Conservation (phyloP, 257 asterid species). For the Marsdenia floribunda region DNA sequence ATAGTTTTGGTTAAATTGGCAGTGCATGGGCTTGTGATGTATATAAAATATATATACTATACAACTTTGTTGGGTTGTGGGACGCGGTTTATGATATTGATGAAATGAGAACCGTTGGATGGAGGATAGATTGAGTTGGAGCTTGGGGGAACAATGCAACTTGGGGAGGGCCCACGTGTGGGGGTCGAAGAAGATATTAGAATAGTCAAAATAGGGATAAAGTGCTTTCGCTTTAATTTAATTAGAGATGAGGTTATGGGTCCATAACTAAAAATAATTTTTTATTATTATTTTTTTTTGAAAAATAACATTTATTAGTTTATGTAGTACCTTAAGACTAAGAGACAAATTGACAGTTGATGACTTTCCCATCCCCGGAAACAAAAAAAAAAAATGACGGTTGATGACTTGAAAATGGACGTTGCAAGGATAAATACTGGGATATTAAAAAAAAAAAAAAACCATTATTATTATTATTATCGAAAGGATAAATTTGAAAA, state of each 20-base stretch:
- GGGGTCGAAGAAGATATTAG: conserved; percentile 3
- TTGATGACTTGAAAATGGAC: too few species aligned
- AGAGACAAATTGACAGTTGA: conserved; percentile 14
- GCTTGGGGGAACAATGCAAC: conserved; percentile 3
- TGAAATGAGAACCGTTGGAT: conserved; percentile 45
- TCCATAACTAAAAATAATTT: too few species aligned
- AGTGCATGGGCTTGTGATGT: conserved; percentile 12
- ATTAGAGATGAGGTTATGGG: background rate
- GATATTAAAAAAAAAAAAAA: too few species aligned
- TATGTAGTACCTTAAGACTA: background rate
- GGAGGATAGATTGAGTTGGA: background rate
- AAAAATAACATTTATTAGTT: background rate
- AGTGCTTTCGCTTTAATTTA: background rate
- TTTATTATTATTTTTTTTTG: too few species aligned
- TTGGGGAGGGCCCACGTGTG: conserved; percentile 6
- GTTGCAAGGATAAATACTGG: too few species aligned
- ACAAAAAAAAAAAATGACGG: too few species aligned
- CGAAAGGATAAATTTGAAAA: too few species aligned
- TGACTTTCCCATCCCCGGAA: background rate
- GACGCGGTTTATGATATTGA: conserved; percentile 39
- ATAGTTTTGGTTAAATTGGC: background rate
- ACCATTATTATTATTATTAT: too few species aligned
- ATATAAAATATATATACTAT: background rate
- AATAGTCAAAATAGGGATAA: conserved; percentile 15
- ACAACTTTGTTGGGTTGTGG: conserved; percentile 7